Conservation (phyloP, 768 basidiomycete species). For the Dacryopinax spathularia region DNA sequence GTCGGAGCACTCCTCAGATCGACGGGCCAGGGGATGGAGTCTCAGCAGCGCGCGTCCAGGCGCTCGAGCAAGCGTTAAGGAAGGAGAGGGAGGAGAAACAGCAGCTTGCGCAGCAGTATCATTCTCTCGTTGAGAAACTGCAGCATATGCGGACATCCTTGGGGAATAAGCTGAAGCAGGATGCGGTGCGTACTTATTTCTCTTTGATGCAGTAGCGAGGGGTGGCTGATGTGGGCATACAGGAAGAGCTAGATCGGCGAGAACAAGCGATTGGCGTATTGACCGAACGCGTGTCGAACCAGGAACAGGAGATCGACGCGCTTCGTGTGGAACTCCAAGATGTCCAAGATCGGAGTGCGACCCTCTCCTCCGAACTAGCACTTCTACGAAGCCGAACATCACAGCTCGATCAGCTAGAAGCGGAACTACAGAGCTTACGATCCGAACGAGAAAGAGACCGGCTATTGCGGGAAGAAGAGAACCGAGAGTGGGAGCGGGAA, state of each 20-base stretch:
- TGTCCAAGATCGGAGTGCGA: conserved; percentile 62
- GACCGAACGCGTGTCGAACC: conserved; percentile 61
- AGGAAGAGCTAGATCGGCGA: conserved; percentile 97
- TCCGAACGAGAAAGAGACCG: conserved; percentile 68
- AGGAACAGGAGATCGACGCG: conserved; percentile 55
- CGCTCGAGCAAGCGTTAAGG: conserved; percentile 61
- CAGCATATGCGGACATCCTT: conserved; percentile 87
- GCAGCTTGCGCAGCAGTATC: conserved; percentile 69
- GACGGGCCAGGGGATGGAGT: not conserved
- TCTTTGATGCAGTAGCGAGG: not conserved
- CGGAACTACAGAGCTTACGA: conserved; percentile 75
- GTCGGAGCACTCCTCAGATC: not conserved
- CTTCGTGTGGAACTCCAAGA: conserved; percentile 65
- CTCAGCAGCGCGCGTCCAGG: conserved; percentile 16
- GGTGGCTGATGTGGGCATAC: conserved; percentile 12
- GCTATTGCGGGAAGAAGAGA: conserved; percentile 53
- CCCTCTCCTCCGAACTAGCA: conserved; percentile 54
- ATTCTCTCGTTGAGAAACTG: conserved; percentile 70
- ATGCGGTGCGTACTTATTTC: conserved; percentile 60
- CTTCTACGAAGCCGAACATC: conserved; percentile 42
- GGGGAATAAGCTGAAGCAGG: conserved; percentile 88
- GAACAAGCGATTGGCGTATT: conserved; percentile 73
- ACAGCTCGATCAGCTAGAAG: conserved; percentile 40
- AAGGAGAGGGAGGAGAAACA: conserved; percentile 76
- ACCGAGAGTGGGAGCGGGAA: conserved; percentile 44